Percentiles rank a stretch among this genome's conserved stretches.
Conservation (phyloP, 345 rosid genomes). For the thale cress (Arabidopsis thaliana) region TAIR10.1 NC_003076.8:21134501-21135000, state of each 20-base stretch:
- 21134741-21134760: conserved; percentile 12
- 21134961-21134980: conserved; percentile 8
- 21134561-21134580: conserved; percentile 14
- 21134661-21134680: conserved; percentile 42
- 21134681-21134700: conserved; percentile 22
- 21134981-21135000: conserved; percentile 30
- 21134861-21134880: background rate
- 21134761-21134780: conserved; percentile 15
- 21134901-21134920: background rate
- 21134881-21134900: no score
- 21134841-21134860: conserved; percentile 16
- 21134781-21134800: conserved; percentile 1
- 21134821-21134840: conserved; percentile 4
- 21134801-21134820: conserved; percentile 21
- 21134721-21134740: conserved; percentile 24
- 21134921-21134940: background rate
- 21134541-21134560: conserved; percentile 45
- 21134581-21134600: conserved; percentile 39
- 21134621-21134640: conserved; percentile 36
- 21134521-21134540: conserved; percentile 23
- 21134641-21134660: conserved; percentile 34
- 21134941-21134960: conserved; percentile 32
- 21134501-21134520: background rate
- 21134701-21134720: conserved; percentile 17
- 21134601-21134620: conserved; percentile 29